phyloP scores from a whole-genome alignment of 2,329 filamentous ascomycete genomes.

The Magnaporthiopsis incrustans region DNA sequence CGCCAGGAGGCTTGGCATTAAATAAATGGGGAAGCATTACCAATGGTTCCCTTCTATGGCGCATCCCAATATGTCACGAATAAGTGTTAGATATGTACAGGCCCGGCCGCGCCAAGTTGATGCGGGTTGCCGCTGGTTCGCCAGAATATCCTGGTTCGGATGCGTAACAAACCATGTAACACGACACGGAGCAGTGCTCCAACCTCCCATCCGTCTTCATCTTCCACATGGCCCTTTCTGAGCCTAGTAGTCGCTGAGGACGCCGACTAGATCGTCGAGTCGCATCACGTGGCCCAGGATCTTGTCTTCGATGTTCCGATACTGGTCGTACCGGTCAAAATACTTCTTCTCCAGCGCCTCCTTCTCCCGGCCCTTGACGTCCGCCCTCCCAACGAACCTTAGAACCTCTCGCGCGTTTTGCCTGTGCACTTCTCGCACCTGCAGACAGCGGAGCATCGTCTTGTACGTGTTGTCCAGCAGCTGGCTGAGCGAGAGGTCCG shows the following conservation, averaged over 20 bases:
- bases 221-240: neutral
- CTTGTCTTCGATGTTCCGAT: slow-evolving; percentile 60
- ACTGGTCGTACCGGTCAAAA: slow-evolving; percentile 51
- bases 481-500: slow-evolving; percentile 59
- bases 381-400: slow-evolving; percentile 73
- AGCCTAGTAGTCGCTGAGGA: slow-evolving; percentile 68
- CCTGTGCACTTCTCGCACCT: slow-evolving; percentile 71
- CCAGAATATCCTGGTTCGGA: too few species aligned
- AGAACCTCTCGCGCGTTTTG: slow-evolving; percentile 64
- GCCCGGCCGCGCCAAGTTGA: too few species aligned
- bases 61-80: too few species aligned
- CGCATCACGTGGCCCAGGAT: slow-evolving; percentile 71
- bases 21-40: too few species aligned
- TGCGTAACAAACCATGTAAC: too few species aligned
- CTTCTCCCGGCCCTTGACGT: slow-evolving; percentile 78
- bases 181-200: too few species aligned
- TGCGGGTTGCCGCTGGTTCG: too few species aligned
- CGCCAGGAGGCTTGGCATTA: too few species aligned
- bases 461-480: slow-evolving; percentile 82
- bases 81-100: too few species aligned
- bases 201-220: neutral
- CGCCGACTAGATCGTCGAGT: slow-evolving; percentile 76
- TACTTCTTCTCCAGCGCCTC: slow-evolving; percentile 70
- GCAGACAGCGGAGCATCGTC: slow-evolving; percentile 75
- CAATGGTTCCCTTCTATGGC: too few species aligned